These are phyloP conservation scores for Dactylellina sp. DNA, from an alignment of 2,329 filamentous ascomycete species.

Conservation along the genomic window DNA sequence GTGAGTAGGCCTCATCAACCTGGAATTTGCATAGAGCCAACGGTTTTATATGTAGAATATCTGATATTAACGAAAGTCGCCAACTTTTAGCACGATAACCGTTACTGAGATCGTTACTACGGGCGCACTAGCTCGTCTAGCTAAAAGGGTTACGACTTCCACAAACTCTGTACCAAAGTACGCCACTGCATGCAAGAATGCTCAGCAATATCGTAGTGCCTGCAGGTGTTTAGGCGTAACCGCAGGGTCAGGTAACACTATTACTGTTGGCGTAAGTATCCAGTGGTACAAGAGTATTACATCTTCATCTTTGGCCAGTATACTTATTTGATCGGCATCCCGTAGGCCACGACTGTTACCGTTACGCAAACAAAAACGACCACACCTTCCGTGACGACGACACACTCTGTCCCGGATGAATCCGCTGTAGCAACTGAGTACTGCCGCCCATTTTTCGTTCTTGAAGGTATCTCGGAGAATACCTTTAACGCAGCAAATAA, in stretches of 20 bases:
- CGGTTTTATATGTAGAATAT: background rate
- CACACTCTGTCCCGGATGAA: too few species aligned
- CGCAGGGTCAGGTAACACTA: background rate
- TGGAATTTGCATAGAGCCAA: too few species aligned
- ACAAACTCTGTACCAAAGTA: conserved; percentile 11
- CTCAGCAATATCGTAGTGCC: conserved; percentile 1
- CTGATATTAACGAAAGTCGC: too few species aligned
- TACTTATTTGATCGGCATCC: too few species aligned
- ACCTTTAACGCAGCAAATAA: background rate
- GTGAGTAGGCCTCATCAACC: conserved; percentile 1
- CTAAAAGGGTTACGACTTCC: background rate
- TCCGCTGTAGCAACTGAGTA: background rate
- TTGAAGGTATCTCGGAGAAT: background rate
- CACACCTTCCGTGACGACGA: background rate
- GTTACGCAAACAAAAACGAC: conserved; percentile 5
- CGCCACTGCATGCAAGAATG: background rate
- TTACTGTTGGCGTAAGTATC: conserved; percentile 11
- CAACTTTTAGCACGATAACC: conserved; percentile 4
- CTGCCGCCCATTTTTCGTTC: background rate
- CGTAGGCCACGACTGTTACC: conserved; percentile 1
- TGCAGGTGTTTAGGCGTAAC: conserved; percentile 13
- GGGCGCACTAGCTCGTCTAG: background rate
- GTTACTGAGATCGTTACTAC: conserved; percentile 12
- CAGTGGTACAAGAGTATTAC: background rate
- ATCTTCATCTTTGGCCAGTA: background rate